phyloP scores from a whole-genome alignment of 345 rosid genomes.

The Salix purpurea region DNA sequence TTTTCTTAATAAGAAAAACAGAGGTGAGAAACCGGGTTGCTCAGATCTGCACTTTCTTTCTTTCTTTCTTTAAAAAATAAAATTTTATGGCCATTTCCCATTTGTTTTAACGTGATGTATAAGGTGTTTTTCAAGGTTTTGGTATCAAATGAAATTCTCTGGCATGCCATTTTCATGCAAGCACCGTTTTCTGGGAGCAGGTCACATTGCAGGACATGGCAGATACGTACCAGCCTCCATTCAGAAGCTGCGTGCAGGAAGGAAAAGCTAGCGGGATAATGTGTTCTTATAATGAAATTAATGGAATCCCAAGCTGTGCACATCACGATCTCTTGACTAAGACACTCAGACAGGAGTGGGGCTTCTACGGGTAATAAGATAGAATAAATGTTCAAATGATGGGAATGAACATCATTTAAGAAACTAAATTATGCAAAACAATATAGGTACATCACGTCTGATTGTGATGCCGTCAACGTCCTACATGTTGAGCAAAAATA shows the following conservation, averaged over 20 bases:
- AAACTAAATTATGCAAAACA: neutral
- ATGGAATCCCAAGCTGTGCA: constrained; percentile 34
- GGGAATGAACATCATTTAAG: neutral
- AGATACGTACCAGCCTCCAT: constrained; percentile 29
- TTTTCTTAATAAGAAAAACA: neutral
- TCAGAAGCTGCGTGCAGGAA: constrained; percentile 24
- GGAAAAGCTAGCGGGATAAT: constrained; percentile 31
- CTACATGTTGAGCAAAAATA: constrained; percentile 57
- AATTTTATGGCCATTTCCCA: neutral
- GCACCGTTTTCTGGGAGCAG: constrained; percentile 1
- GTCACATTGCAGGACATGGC: constrained; percentile 28
- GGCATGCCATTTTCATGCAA: neutral
- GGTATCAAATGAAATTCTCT: neutral
- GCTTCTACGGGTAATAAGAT: constrained; percentile 55
- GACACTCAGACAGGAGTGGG: constrained; percentile 57
- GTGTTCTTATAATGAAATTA: constrained; percentile 31
- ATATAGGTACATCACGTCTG: constrained; percentile 71
- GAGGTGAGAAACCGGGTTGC: neutral
- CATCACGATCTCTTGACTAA: constrained; percentile 24
- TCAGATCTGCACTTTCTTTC: neutral
- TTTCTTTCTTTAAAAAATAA: too few relatives aligned
- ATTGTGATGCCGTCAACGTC: constrained; percentile 70
- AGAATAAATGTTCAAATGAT: neutral
- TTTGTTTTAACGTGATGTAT: neutral
- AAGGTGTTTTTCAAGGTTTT: neutral